phyloP scores from a whole-genome alignment of 2,329 filamentous ascomycete species.

The Passalora sequoiae region DNA sequence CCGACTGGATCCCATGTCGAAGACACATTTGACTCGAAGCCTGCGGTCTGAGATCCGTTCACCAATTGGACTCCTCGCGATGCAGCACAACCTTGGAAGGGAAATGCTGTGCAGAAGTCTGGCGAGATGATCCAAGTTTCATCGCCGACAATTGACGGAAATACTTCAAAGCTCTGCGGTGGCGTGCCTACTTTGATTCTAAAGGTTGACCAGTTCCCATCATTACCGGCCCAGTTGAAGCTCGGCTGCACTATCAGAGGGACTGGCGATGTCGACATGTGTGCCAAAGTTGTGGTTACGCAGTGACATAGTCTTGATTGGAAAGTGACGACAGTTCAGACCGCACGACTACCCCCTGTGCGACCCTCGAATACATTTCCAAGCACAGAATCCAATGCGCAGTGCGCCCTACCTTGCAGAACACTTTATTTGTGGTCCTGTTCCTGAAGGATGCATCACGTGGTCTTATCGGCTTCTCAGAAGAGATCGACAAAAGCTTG shows the following conservation, averaged over 20 bases:
- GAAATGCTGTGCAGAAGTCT: slow-evolving; percentile 6
- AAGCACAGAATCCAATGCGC: too few species aligned
- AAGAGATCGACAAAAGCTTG: too few species aligned
- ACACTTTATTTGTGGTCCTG: too few species aligned
- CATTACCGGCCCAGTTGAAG: slow-evolving; percentile 11
- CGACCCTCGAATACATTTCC: too few species aligned
- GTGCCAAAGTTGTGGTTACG: not conserved
- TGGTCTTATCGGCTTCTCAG: too few species aligned
- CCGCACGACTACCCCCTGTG: too few species aligned
- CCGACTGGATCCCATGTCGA: slow-evolving; percentile 7
- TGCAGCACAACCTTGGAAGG: slow-evolving; percentile 4
- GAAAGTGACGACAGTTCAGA: not conserved
- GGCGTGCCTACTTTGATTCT: slow-evolving; percentile 9
- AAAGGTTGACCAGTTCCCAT: slow-evolving; percentile 16
- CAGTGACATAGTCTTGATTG: not conserved
- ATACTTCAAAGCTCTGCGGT: slow-evolving; percentile 10
- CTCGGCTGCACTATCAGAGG: slow-evolving; percentile 1
- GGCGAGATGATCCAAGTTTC: slow-evolving; percentile 11
- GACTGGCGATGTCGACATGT: not conserved
- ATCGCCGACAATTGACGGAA: slow-evolving; percentile 6
- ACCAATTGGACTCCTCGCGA: slow-evolving; percentile 6
- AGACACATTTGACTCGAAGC: slow-evolving; percentile 11
- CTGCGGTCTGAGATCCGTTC: slow-evolving; percentile 2
- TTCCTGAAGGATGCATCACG: too few species aligned
- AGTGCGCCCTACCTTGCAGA: too few species aligned